Evolutionary conservation across 2,329 filamentous ascomycete genomes (phyloP).

Genomic region (Nannizziopsis arthrosporioides): DNA sequence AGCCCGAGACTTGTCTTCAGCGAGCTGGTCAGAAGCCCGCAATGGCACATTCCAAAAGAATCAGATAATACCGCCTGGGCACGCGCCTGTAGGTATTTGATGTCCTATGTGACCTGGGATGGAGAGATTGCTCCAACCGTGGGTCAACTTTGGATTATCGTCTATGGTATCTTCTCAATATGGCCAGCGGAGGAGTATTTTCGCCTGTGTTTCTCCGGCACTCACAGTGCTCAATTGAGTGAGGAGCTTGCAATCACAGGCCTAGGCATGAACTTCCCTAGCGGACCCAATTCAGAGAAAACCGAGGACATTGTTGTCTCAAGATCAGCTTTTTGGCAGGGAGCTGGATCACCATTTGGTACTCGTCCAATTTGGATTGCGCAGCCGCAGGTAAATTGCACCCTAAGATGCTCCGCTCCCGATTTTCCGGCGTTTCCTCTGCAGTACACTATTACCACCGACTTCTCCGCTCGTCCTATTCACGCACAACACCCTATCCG

Average conservation of each 20-base stretch:
- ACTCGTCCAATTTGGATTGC: constrained; percentile 52
- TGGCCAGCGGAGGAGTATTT: constrained; percentile 26
- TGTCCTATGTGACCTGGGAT: constrained; percentile 27
- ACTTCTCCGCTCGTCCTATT: constrained; percentile 37
- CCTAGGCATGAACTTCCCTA: constrained; percentile 34
- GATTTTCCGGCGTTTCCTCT: constrained; percentile 25
- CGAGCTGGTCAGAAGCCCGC: constrained; percentile 20
- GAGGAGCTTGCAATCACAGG: constrained; percentile 28
- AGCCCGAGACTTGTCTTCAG: constrained; percentile 23
- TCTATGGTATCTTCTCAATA: constrained; percentile 29
- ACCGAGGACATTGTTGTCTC: constrained; percentile 39
- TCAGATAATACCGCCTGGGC: constrained; percentile 33
- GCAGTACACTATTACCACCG: constrained; percentile 37
- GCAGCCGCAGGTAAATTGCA: constrained; percentile 26
- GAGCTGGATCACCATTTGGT: constrained; percentile 55
- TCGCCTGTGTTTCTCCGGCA: constrained; percentile 24
- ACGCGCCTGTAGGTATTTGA: constrained; percentile 23
- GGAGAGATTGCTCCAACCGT: constrained; percentile 22
- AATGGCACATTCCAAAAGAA: constrained; percentile 16
- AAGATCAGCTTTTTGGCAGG: constrained; percentile 55
- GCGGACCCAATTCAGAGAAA: constrained; percentile 25
- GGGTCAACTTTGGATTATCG: constrained; percentile 30
- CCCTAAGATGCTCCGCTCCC: constrained; percentile 19
- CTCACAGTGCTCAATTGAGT: constrained; percentile 20
- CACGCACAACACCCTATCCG: constrained; percentile 60